These are phyloP conservation scores for Magnaporthiopsis rhizophila DNA, from an alignment of 2,329 filamentous ascomycete genomes.

Conservation along the genomic window DNA sequence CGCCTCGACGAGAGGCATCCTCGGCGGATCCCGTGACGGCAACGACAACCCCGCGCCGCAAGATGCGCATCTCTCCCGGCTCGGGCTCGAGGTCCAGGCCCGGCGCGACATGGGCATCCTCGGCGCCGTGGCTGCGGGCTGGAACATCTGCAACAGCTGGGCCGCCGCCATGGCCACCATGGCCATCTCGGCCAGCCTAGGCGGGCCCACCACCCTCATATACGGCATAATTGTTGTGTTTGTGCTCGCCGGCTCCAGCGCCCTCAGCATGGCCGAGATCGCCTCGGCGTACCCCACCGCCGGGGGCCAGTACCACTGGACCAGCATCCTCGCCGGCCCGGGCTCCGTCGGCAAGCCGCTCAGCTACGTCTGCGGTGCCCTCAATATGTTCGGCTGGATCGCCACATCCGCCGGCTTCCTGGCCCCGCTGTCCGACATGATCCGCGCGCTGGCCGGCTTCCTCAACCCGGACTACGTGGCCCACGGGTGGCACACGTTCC, in stretches of 20 bases:
- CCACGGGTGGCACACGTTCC: constrained; percentile 40
- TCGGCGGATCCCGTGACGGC: neutral
- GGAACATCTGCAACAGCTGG: constrained; percentile 21
- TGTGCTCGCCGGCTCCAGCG: constrained; percentile 25
- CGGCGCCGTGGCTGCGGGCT: constrained; percentile 11
- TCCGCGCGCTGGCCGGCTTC: constrained; percentile 28
- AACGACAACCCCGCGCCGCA: neutral
- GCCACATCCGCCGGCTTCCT: constrained; percentile 34
- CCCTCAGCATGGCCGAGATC: constrained; percentile 50
- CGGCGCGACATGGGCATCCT: constrained; percentile 10
- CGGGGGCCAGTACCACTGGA: constrained; percentile 54
- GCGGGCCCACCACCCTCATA: constrained; percentile 14
- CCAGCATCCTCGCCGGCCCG: constrained; percentile 45
- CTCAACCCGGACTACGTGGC: constrained; percentile 28
- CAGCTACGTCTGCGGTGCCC: constrained; percentile 34
- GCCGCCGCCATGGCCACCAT: constrained; percentile 15
- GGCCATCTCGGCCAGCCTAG: constrained; percentile 4
- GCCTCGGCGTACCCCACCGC: constrained; percentile 50
- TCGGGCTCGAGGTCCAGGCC: constrained; percentile 7
- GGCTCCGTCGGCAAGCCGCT: constrained; percentile 26
- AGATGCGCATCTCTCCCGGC: constrained; percentile 1
- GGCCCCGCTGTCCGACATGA: constrained; percentile 30
- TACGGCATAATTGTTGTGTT: constrained; percentile 23
- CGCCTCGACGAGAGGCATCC: neutral
- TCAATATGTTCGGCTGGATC: constrained; percentile 32